Evolutionary conservation across 352 stramenopile genomes (phyloP), one percentile per base, ranked within the genome.

Genomic region (Elongisporangium anandrum): DNA sequence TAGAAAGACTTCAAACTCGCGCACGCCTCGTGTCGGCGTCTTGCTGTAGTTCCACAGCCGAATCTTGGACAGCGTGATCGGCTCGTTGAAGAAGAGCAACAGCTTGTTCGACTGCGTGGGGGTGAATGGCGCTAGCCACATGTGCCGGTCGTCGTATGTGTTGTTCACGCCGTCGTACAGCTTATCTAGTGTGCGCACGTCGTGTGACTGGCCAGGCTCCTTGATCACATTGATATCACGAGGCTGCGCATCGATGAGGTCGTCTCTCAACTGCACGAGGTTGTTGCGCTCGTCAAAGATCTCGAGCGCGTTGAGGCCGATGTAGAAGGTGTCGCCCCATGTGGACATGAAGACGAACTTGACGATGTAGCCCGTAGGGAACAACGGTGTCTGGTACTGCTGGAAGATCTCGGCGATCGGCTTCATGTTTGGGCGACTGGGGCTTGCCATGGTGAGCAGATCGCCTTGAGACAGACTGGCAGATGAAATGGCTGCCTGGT

Each of bases 31-130:
- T 2, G 71, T 48, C 1, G 87, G 81, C 8, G 88, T 94, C 67
- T 94, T 94, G 69, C 71, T 88, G 69, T 96, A 96, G 60, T 96
- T 96, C 79, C 79, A 94, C 16, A 96, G n/a, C 1, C 75, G 82
- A 57, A 95, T 84, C 51, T 80, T 81, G 19, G 85, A 94, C n/a
- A 94, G 60, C 1, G 79, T 79, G 15, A 94, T 68, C 0, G 83
- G 83, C 23, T 85, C 75, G 54, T 96, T 87, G 65, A 92, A 96
- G 48, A 91, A 85, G 20, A 92, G 58, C 12, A 88, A 71, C 23
- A 96, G 63, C 45, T 87, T 85, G 58, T 94, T 94, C 20, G 65
- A 66, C 19, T 84, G 69, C 19, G 76, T 72, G 39, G 79, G 77
- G n/a, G 79, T 79, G 60, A 81, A 75, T 16, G 81, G 79, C 9